Conservation (phyloP, 352 stramenopile genomes). For the Phytopythium mirpurense region DNA sequence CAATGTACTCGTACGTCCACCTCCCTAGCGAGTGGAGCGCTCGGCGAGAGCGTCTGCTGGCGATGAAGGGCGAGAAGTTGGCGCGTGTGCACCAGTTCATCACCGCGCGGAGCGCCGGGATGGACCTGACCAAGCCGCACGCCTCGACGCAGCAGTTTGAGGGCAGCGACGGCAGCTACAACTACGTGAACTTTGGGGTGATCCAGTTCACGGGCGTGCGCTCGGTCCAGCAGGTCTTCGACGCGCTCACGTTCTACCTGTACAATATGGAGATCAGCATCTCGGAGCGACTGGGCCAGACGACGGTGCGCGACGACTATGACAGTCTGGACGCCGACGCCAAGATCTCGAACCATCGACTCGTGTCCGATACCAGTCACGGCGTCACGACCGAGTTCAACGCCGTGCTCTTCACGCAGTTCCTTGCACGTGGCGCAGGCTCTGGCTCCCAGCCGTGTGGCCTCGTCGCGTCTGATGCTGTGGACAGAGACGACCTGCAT, state of each 20-base stretch:
- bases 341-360: constrained; percentile 32
- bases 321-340: constrained; percentile 11
- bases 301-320: constrained; percentile 30
- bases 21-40: constrained; percentile 12
- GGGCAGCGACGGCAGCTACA: constrained; percentile 15
- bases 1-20: constrained; percentile 10
- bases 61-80: constrained; percentile 21
- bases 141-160: constrained; percentile 16
- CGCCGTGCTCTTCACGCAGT: constrained; percentile 15
- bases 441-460: constrained; percentile 15
- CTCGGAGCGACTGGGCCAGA: constrained; percentile 23
- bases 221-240: constrained; percentile 18
- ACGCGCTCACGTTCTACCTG: constrained; percentile 16
- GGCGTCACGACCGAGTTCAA: constrained; percentile 15
- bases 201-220: constrained; percentile 12
- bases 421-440: constrained; percentile 17
- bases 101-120: constrained; percentile 14
- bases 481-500: constrained; percentile 40
- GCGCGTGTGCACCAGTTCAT: constrained; percentile 21
- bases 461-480: constrained; percentile 26
- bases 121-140: constrained; percentile 27
- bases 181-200: constrained; percentile 12
- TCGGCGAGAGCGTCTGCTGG: constrained; percentile 18
- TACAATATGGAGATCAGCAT: constrained; percentile 31
- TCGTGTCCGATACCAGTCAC: constrained; percentile 24